phyloP scores from a whole-genome alignment of 345 rosid genomes.

The Populus nigra region DNA sequence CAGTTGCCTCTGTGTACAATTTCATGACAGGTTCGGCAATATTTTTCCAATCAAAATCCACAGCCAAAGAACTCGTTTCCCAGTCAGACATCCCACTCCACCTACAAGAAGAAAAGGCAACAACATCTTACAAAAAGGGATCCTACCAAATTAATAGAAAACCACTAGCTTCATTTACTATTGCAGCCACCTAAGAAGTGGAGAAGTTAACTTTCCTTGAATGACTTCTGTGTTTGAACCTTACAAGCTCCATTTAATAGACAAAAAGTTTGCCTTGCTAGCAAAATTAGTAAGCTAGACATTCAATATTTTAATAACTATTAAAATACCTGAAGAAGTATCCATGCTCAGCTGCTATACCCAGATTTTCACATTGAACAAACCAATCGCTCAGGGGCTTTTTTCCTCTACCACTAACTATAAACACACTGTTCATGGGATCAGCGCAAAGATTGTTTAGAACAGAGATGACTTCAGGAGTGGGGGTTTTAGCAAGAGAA shows the following conservation, averaged over 20 bases:
- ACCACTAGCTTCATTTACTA: not conserved
- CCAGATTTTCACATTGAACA: conserved; percentile 32
- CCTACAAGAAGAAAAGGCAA: conserved; percentile 28
- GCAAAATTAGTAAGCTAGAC: not conserved
- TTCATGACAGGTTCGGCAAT: conserved; percentile 53
- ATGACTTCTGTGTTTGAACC: not conserved
- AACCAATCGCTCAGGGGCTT: conserved; percentile 39
- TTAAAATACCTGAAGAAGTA: conserved; percentile 28
- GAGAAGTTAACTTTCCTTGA: not conserved
- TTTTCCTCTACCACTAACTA: conserved; percentile 46
- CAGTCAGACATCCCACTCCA: conserved; percentile 48
- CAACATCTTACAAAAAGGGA: not conserved
- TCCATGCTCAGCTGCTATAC: conserved; percentile 52
- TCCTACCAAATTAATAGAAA: not conserved
- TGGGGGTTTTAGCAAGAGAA: conserved; percentile 32
- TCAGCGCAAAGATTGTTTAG: conserved; percentile 37
- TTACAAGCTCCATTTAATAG: not conserved
- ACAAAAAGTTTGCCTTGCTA: not conserved
- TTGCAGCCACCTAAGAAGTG: not conserved
- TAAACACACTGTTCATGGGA: conserved; percentile 36
- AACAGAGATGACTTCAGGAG: conserved; percentile 27
- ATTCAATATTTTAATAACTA: not conserved
- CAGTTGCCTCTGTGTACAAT: conserved; percentile 58
- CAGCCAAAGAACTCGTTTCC: conserved; percentile 42
- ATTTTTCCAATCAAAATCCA: conserved; percentile 57